Evolutionary conservation across 305 asterid genomes (phyloP).

Genomic region (Solanum chacoense): DNA sequence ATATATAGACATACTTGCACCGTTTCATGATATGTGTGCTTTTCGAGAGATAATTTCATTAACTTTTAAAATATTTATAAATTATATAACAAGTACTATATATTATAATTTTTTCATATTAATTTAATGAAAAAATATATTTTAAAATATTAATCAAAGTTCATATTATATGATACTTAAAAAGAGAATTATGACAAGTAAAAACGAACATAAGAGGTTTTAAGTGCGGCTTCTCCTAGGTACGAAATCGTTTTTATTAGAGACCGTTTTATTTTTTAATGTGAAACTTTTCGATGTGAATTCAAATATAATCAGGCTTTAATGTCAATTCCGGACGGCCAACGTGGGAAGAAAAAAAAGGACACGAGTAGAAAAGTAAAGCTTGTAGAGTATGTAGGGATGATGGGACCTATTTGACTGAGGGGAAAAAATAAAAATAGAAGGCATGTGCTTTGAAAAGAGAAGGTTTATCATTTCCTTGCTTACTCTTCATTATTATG

Average conservation of each 20-base stretch:
- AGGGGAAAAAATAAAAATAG: not conserved
- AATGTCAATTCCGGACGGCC: not conserved
- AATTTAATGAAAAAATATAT: not conserved
- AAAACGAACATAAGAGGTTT: not conserved
- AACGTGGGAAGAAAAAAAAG: not conserved
- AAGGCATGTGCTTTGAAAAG: constrained; percentile 4
- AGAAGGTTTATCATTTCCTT: constrained; percentile 5
- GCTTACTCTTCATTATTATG: not conserved
- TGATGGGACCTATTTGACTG: not conserved
- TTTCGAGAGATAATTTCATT: not conserved
- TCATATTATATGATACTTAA: not conserved
- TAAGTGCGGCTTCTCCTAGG: fast-evolving
- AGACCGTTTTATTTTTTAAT: not conserved
- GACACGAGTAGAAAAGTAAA: not conserved
- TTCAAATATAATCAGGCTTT: fast-evolving
- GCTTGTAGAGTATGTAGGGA: not conserved
- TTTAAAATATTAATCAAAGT: not conserved
- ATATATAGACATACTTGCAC: not conserved
- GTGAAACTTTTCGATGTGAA: fast-evolving
- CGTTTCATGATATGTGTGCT: not conserved
- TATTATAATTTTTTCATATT: not conserved
- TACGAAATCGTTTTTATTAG: not conserved
- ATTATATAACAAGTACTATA: not conserved
- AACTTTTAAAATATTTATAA: not conserved
- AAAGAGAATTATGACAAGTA: not conserved